phyloP scores from a whole-genome alignment of 768 basidiomycete genomes.

The Chiua virens region DNA sequence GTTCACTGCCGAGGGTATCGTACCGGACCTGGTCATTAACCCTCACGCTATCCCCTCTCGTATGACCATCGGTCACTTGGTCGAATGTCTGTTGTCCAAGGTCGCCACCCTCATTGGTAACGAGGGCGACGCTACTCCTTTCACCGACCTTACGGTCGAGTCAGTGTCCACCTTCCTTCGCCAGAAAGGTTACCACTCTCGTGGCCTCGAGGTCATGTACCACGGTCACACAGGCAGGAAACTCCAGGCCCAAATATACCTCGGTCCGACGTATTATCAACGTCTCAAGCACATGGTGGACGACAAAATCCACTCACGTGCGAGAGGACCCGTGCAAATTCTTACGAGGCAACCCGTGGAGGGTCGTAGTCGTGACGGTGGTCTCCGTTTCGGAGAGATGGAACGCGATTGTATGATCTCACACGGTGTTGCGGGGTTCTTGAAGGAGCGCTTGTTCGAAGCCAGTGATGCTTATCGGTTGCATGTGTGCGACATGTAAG shows the following conservation, averaged over 20 bases:
- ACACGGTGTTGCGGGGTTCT: slow-evolving; percentile 96
- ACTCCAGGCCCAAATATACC: slow-evolving; percentile 96
- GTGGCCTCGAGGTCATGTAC: slow-evolving; percentile 97
- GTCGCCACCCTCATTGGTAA: slow-evolving; percentile 94
- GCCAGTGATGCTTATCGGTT: slow-evolving; percentile 91
- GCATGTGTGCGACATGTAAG: slow-evolving; percentile 95
- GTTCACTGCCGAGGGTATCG: slow-evolving; percentile 95
- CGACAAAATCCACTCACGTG: slow-evolving; percentile 98
- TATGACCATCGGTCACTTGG: slow-evolving; percentile 99
- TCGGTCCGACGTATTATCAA: slow-evolving; percentile 99
- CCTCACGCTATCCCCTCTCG: slow-evolving; percentile 99
- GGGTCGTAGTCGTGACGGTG: slow-evolving; percentile 97
- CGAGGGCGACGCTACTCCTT: slow-evolving; percentile 98
- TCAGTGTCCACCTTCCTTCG: slow-evolving; percentile 91
- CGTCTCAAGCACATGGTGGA: slow-evolving; percentile 99
- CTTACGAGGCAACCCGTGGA: slow-evolving; percentile 97
- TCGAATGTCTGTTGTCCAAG: slow-evolving; percentile 96
- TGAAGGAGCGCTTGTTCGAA: slow-evolving; percentile 96
- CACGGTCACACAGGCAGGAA: slow-evolving; percentile 99
- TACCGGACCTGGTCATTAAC: slow-evolving; percentile 97
- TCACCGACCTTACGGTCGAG: slow-evolving; percentile 97
- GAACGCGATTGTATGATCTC: slow-evolving; percentile 99
- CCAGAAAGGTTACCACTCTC: slow-evolving; percentile 92
- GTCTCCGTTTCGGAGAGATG: slow-evolving; percentile 99
- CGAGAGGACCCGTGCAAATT: slow-evolving; percentile 96